Percentiles rank a stretch among this genome's conserved stretches.
Conservation (phyloP, 148 eudicot genomes). For the Amaranthus hypochondriacus region DNA sequence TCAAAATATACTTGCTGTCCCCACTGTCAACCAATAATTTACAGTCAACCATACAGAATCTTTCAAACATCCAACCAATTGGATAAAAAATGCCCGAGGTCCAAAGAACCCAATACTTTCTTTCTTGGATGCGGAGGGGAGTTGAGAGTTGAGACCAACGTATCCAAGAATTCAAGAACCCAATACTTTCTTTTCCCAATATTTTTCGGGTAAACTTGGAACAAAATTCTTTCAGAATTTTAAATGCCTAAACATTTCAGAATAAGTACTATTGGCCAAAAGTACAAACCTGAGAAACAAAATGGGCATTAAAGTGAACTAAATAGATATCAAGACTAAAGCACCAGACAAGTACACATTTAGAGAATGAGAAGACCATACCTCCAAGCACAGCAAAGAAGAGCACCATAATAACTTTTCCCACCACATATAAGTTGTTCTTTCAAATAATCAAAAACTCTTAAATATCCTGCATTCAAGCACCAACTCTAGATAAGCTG, state of each 20-base stretch:
- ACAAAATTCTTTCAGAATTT: not conserved
- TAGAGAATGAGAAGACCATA: conserved; percentile 1
- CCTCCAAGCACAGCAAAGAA: conserved; percentile 82
- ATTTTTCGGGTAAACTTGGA: too few relatives aligned
- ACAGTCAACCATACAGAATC: conserved; percentile 7
- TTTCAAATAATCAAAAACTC: conserved; percentile 62
- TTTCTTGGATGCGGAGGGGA: not conserved
- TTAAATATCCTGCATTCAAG: conserved; percentile 45
- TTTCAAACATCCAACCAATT: not conserved
- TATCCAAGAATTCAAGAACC: too few relatives aligned
- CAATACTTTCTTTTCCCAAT: too few relatives aligned
- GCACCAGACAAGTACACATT: not conserved
- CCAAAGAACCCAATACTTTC: not conserved
- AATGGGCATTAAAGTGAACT: not conserved
- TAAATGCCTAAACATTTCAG: not conserved
- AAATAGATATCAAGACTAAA: not conserved
- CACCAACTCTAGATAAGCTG: not conserved
- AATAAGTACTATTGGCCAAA: not conserved
- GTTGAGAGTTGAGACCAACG: too few relatives aligned
- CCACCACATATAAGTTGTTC: conserved; percentile 78
- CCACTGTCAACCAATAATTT: conserved; percentile 30
- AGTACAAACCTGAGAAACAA: not conserved
- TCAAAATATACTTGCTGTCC: conserved; percentile 76
- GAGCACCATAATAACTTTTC: conserved; percentile 75
- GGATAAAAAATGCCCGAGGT: not conserved